phyloP scores from a whole-genome alignment of 345 rosid species.

The Ailanthus altissimus region DNA sequence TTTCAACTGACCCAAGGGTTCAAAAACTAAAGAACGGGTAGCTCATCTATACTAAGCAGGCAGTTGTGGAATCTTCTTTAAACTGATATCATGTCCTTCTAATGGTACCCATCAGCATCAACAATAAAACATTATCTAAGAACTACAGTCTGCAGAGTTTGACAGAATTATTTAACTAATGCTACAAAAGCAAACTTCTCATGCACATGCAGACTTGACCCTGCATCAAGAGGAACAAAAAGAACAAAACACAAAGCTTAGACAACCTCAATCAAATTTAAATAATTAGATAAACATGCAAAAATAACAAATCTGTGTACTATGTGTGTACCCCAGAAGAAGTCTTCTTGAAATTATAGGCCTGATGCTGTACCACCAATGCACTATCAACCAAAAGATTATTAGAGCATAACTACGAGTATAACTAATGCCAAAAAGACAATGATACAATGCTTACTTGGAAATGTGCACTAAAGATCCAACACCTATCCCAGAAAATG shows the following conservation, averaged over 20 bases:
- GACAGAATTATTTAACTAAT: slow-evolving; percentile 34
- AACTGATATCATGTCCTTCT: slow-evolving; percentile 33
- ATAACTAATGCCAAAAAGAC: background rate
- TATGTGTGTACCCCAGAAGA: slow-evolving; percentile 27
- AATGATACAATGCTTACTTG: slow-evolving; percentile 35
- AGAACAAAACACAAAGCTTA: slow-evolving; percentile 20
- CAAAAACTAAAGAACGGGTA: slow-evolving; percentile 34
- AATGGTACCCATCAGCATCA: slow-evolving; percentile 43
- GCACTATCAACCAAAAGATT: slow-evolving; percentile 34
- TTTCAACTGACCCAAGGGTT: slow-evolving; percentile 42
- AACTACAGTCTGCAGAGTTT: slow-evolving; percentile 32
- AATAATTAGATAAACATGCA: background rate
- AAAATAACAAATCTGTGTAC: background rate
- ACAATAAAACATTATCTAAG: slow-evolving; percentile 29
- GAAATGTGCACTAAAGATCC: slow-evolving; percentile 45
- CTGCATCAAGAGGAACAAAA: slow-evolving; percentile 33
- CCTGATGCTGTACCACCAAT: slow-evolving; percentile 38
- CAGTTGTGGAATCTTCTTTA: slow-evolving; percentile 32
- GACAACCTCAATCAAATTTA: background rate
- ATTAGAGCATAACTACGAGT: slow-evolving; percentile 7
- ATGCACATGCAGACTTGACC: slow-evolving; percentile 51
- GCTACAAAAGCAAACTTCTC: slow-evolving; percentile 41
- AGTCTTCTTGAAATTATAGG: slow-evolving; percentile 27
- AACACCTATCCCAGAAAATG: slow-evolving; percentile 54
- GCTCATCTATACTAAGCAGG: slow-evolving; percentile 36